Evolutionary conservation across 306 rosid genomes (phyloP).

Genomic region (Vicia villosa): DNA sequence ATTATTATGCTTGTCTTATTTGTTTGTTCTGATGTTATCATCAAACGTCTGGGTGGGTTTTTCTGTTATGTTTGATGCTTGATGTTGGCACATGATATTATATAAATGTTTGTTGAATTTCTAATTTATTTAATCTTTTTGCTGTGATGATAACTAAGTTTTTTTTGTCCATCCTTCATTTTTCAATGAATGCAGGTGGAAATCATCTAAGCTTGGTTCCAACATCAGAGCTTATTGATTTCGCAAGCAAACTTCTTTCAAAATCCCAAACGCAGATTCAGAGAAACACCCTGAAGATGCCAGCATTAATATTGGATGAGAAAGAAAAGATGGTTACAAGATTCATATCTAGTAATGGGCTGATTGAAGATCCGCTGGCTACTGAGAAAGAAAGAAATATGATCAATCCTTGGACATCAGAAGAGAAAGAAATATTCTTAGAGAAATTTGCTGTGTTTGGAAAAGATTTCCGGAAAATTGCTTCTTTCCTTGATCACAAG

Average conservation of each 20-base stretch:
- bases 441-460: constrained; percentile 67
- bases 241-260: constrained; percentile 65
- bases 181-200: constrained; percentile 51
- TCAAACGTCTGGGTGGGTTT: not conserved
- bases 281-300: constrained; percentile 80
- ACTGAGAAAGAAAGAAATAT: constrained; percentile 78
- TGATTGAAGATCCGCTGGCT: constrained; percentile 86
- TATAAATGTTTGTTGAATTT: not conserved
- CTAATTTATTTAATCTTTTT: not conserved
- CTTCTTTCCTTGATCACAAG: constrained; percentile 84
- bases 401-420: constrained; percentile 88
- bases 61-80: not conserved
- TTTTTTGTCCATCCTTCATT: not conserved
- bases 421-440: constrained; percentile 67
- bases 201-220: constrained; percentile 61
- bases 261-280: constrained; percentile 59
- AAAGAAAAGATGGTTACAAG: constrained; percentile 64
- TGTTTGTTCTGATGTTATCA: constrained; percentile 5
- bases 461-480: constrained; percentile 80
- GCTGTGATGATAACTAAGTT: not conserved
- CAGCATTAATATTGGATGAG: constrained; percentile 77
- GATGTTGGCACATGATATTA: not conserved
- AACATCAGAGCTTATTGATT: constrained; percentile 54
- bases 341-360: constrained; percentile 76
- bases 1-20: not conserved